Evolutionary conservation across 2,329 filamentous ascomycete species (phyloP), one percentile per base, ranked within the genome.

Genomic region (Diaporthe longicolla): DNA sequence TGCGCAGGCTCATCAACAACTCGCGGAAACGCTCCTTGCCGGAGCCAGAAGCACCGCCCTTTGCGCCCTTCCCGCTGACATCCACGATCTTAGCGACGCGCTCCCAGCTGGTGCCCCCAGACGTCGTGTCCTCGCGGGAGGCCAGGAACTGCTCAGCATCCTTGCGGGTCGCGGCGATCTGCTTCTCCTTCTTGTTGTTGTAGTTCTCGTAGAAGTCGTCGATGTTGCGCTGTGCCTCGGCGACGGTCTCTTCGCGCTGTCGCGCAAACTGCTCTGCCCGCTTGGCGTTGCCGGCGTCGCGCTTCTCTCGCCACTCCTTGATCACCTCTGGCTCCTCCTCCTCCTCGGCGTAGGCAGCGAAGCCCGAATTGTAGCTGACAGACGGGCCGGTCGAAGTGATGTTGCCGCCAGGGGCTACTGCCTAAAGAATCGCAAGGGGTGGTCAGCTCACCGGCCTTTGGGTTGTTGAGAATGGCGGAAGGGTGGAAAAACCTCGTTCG

Each of bases 181-280:
- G 91, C 89, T 98, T 98, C 83, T 99, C 97, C 83, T 97, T 96
- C 87, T 98, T 98, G 84, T 93, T 92, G 87, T 98, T 98, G 88
- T 99, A 99, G 85, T 98, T 98, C 82, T 98, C 95, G 88, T 99
- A 99, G 86, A 98, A 99, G 83, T 98, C 97, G 83, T 99, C 97
- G 77, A 99, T 97, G 83, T 97, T 97, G 82, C 95, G 90, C 81
- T 95, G 95, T 15, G 97, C 97, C 79, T 97, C 95, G 82, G 94
- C 92, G 81, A 98, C 87, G 1, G 95, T 98, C 82, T 96, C 92
- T 76, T 91, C 90, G 82, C 97, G 97, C 85, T 95, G 94, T 77
- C 91, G 88, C 55, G 92, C 91, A 71, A 96, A 96, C 78, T 96
- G 91, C 83, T 97, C 92, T 77, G 94, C 93, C 80, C 96, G 94